Conservation (phyloP, 1,284 basidiomycete species). For the Trichosporon sp. region DNA sequence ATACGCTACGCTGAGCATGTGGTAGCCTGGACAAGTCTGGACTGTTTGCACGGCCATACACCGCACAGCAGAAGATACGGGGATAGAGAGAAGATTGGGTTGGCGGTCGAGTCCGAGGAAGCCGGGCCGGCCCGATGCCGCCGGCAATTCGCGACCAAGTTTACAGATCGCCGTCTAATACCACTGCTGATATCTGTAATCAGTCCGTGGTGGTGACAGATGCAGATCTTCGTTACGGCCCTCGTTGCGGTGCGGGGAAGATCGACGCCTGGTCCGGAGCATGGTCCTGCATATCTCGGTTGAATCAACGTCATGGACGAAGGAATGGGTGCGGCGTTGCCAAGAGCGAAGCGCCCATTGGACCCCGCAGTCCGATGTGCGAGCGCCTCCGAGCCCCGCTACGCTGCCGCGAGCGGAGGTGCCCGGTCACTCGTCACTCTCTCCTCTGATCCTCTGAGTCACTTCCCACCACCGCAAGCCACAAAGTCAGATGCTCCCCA, state of each 20-base stretch:
- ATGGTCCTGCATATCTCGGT: background rate
- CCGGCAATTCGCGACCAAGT: background rate
- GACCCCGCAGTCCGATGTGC: conserved; percentile 3
- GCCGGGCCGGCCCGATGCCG: conserved; percentile 9
- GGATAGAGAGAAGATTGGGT: background rate
- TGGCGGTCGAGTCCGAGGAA: background rate
- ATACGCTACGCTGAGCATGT: background rate
- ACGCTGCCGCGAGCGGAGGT: background rate
- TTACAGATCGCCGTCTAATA: background rate
- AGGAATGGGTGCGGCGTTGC: background rate
- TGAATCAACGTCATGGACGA: background rate
- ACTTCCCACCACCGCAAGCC: conserved; percentile 8
- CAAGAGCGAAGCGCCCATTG: background rate
- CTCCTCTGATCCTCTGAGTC: background rate
- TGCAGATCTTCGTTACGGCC: background rate
- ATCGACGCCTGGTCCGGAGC: background rate
- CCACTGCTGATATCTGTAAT: background rate
- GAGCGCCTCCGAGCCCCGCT: background rate
- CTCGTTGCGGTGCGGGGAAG: background rate
- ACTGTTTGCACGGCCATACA: background rate
- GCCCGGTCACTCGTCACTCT: background rate
- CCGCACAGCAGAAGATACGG: background rate
- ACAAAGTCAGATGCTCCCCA: background rate
- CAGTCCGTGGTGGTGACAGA: background rate
- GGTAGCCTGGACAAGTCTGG: background rate